Evolutionary conservation across 2,329 filamentous ascomycete genomes (phyloP), one percentile per base, ranked within the genome.

Genomic region (Salinomyces thailandicus): DNA sequence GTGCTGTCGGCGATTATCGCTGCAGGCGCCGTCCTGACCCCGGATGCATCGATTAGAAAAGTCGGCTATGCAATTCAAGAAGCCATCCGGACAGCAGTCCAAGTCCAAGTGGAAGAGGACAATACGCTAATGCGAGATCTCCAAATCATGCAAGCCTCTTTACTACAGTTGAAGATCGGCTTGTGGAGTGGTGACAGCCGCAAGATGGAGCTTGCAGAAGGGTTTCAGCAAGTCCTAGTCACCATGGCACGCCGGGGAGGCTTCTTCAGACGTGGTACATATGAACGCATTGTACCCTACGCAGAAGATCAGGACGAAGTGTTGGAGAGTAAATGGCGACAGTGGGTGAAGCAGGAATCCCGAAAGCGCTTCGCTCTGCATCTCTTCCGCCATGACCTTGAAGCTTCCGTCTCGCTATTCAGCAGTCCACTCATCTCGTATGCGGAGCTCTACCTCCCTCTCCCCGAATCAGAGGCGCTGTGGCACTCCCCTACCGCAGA

Each of bases 341-440:
- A 60, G 16, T 85, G 79, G 79, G 67, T 73, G 11, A 65, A 73
- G 31, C 63, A 72, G 41, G 79, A 84, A 50, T 76, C 73, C 3
- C 81, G 74, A 61, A 81, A 82, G 52, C 69, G 78, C 61, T 69
- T 85, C 2, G 72, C 74, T 3, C 77, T 80, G 41, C 75, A 79
- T 50, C 62, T 73, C 11, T 80, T 80, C 45, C 58, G 79, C 4
- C 69, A 77, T 38, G 80, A 85, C 48, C 67, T 76, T 0, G 76
- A 82, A 42, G 68, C 72, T 3, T 81, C 80, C 2, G 79, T 85
- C 62, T 73, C 75, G 1, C 66, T 80, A 3, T 63, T 81, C 36
- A 75, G 72, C 15, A 77, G 72, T 40, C 76, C 78, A 0, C 62
- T 75, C 14, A 73, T 84, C 45, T 80, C 79, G 0, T 85, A 82